phyloP scores from a whole-genome alignment of 2,329 filamentous ascomycete genomes.

The Colletotrichum brevisporum region DNA sequence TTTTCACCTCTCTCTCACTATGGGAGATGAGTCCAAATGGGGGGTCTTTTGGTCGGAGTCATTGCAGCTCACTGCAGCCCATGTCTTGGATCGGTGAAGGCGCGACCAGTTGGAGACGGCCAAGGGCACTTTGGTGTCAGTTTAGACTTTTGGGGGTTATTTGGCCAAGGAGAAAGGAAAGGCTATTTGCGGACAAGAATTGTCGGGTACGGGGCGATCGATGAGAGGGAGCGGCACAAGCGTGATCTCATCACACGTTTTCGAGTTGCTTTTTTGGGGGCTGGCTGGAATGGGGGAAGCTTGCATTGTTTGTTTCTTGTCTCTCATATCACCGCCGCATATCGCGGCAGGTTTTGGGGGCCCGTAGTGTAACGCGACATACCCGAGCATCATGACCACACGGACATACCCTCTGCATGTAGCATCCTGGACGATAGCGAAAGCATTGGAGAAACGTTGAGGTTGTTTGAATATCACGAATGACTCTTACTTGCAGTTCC shows the following conservation, averaged over 20 bases:
- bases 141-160: slow-evolving; percentile 14
- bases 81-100: slow-evolving; percentile 29
- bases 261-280: neutral
- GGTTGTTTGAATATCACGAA: slow-evolving; percentile 1
- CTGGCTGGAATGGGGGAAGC: neutral
- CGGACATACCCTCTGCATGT: neutral
- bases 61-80: neutral
- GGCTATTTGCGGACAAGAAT: slow-evolving; percentile 16
- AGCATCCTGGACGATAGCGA: slow-evolving; percentile 17
- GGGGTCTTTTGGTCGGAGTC: neutral
- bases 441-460: slow-evolving; percentile 14
- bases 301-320: neutral
- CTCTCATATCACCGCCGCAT: neutral
- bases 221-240: neutral
- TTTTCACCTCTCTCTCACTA: neutral
- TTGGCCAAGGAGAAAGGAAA: neutral
- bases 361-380: neutral
- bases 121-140: slow-evolving; percentile 4
- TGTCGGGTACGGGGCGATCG: neutral
- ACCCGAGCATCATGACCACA: neutral
- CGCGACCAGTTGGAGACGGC: slow-evolving; percentile 7
- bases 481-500: neutral
- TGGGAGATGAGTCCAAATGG: neutral
- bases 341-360: neutral
- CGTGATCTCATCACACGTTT: slow-evolving; percentile 12